Evolutionary conservation across 164 flowering plant genomes (phyloP).

Genomic region (Vitis labrusca): DNA sequence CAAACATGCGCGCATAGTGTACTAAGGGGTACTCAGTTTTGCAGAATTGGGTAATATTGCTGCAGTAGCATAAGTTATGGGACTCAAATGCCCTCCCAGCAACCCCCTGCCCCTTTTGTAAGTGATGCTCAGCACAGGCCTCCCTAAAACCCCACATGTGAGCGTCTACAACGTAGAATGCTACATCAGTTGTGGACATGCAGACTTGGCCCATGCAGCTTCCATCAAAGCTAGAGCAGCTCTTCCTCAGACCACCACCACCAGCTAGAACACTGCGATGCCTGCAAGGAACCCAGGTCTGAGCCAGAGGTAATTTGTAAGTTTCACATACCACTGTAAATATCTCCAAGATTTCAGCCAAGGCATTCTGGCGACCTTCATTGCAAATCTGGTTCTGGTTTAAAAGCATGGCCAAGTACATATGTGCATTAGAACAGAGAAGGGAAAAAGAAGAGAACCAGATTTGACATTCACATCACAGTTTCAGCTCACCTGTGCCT

Average conservation of each 20-base stretch:
- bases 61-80: slow-evolving; percentile 63
- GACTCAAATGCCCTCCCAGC: slow-evolving; percentile 83
- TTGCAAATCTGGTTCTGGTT: slow-evolving; percentile 86
- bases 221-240: slow-evolving; percentile 92
- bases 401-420: slow-evolving; percentile 23
- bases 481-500: slow-evolving; percentile 52
- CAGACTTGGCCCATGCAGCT: slow-evolving; percentile 91
- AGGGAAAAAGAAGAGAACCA: slow-evolving; percentile 1
- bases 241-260: slow-evolving; percentile 85
- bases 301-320: slow-evolving; percentile 87
- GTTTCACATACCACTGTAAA: slow-evolving; percentile 83
- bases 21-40: slow-evolving; percentile 91
- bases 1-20: slow-evolving; percentile 93
- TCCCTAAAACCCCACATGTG: slow-evolving; percentile 94
- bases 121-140: slow-evolving; percentile 96
- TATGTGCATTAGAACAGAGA: slow-evolving; percentile 16
- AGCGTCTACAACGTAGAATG: slow-evolving; percentile 87
- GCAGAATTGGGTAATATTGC: slow-evolving; percentile 68
- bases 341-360: slow-evolving; percentile 89
- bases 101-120: slow-evolving; percentile 91
- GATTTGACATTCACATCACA: background rate
- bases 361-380: slow-evolving; percentile 84
- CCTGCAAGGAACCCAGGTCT: slow-evolving; percentile 98
- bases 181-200: slow-evolving; percentile 93
- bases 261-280: slow-evolving; percentile 80